Evolutionary conservation across 176 grass and related monocot genomes (phyloP).

Genomic region (Ensete ventricosum): DNA sequence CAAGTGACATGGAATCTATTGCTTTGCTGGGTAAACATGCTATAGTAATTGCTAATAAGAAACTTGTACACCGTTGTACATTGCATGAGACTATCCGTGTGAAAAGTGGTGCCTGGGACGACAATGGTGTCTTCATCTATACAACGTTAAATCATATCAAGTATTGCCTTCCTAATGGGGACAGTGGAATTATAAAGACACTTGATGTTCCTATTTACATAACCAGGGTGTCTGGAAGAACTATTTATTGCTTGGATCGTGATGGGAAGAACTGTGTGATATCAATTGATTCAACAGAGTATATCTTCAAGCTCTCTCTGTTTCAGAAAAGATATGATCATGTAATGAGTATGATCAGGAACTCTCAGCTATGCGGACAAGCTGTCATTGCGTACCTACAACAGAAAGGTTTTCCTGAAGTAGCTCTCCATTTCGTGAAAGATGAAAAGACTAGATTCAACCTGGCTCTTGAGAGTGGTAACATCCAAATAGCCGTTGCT

Average conservation of each 20-base stretch:
- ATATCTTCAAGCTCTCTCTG: conserved; percentile 95
- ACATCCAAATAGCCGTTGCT: conserved; percentile 93
- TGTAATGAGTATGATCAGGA: conserved; percentile 98
- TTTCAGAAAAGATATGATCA: conserved; percentile 73
- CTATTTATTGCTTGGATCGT: conserved; percentile 78
- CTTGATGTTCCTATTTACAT: conserved; percentile 93
- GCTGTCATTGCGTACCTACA: conserved; percentile 95
- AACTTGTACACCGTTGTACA: conserved; percentile 72
- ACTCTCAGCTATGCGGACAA: conserved; percentile 86
- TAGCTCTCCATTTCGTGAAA: conserved; percentile 98
- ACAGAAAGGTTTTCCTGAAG: conserved; percentile 97
- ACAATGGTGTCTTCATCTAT: conserved; percentile 85
- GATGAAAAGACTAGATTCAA: conserved; percentile 97
- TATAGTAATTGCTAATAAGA: conserved; percentile 83
- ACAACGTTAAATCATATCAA: conserved; percentile 98
- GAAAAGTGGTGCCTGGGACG: conserved; percentile 99
- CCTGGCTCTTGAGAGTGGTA: conserved; percentile 85
- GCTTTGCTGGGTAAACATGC: conserved; percentile 93
- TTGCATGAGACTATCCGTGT: conserved; percentile 98
- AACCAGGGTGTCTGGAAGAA: conserved; percentile 70
- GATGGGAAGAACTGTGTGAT: conserved; percentile 84
- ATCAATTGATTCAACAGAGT: conserved; percentile 85
- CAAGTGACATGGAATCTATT: conserved; percentile 88
- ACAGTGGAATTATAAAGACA: conserved; percentile 89
- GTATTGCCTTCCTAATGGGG: conserved; percentile 94